A percentile compares a stretch with the other conserved stretches of the same genome.
Conservation (phyloP, 441 rosid genomes). For the Erodium texanum region DNA sequence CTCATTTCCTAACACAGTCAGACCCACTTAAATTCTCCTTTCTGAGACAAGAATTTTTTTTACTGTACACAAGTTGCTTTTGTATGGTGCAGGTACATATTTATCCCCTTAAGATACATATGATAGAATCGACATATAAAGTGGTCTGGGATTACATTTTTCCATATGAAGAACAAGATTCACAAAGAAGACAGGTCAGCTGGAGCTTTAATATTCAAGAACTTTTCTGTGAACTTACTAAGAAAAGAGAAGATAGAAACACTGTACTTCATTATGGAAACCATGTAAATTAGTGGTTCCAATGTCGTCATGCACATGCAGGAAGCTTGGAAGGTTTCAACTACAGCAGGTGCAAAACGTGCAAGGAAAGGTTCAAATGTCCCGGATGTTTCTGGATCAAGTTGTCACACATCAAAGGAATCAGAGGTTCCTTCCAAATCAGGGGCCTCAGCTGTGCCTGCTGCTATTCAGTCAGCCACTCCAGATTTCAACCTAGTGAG, state of each 20-base stretch:
- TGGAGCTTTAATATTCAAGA: background rate
- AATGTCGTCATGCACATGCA: slow-evolving; percentile 32
- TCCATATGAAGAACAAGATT: slow-evolving; percentile 11
- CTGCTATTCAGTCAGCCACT: slow-evolving; percentile 26
- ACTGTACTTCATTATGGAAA: slow-evolving; percentile 7
- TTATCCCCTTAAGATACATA: slow-evolving; percentile 10
- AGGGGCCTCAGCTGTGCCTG: slow-evolving; percentile 26
- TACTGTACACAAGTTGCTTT: slow-evolving; percentile 1
- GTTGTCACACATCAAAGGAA: slow-evolving; percentile 44
- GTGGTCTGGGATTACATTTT: slow-evolving; percentile 9
- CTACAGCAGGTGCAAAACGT: slow-evolving; percentile 82
- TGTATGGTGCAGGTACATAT: slow-evolving; percentile 5
- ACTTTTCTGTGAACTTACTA: background rate
- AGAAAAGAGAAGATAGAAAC: background rate
- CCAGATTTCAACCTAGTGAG: slow-evolving; percentile 39
- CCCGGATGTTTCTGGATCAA: slow-evolving; percentile 53
- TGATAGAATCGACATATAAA: slow-evolving; percentile 5
- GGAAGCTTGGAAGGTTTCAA: slow-evolving; percentile 98
- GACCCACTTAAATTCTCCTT: background rate
- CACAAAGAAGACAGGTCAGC: slow-evolving; percentile 11
- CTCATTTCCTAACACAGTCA: background rate
- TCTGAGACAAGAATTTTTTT: background rate
- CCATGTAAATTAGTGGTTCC: slow-evolving; percentile 14
- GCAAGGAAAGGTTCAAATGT: slow-evolving; percentile 61
- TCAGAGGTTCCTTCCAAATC: slow-evolving; percentile 47